Evolutionary conservation across 2,329 filamentous ascomycete species (phyloP).

Genomic region (Talaromyces atroroseus): DNA sequence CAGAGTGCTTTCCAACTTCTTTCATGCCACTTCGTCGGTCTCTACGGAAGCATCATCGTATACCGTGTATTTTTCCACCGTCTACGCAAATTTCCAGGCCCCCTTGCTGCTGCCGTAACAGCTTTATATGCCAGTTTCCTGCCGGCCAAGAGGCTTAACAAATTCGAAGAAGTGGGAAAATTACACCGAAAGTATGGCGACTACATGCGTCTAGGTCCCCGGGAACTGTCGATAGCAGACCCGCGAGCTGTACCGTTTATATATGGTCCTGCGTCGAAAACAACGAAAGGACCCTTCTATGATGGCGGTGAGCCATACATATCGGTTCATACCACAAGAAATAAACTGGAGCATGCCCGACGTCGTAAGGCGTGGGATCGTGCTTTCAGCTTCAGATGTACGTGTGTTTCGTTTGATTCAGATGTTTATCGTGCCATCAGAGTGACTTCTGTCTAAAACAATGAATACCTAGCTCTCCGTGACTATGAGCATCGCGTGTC

Average conservation of each 20-base stretch:
- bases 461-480: constrained; percentile 5
- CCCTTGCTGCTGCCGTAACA: constrained; percentile 18
- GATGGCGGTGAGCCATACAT: constrained; percentile 11
- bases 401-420: background rate
- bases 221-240: constrained; percentile 12
- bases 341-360: constrained; percentile 13
- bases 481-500: constrained; percentile 12
- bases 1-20: background rate
- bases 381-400: constrained; percentile 27
- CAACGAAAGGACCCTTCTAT: constrained; percentile 13
- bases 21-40: constrained; percentile 6
- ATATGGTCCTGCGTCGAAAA: constrained; percentile 9
- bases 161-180: constrained; percentile 19
- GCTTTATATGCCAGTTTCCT: constrained; percentile 18
- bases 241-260: constrained; percentile 7
- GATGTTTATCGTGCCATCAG: background rate
- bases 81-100: constrained; percentile 23
- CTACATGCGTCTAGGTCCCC: constrained; percentile 13
- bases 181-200: constrained; percentile 13
- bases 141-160: constrained; percentile 19
- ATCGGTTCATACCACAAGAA: constrained; percentile 12
- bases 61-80: constrained; percentile 26
- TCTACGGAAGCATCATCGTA: constrained; percentile 19
- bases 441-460: background rate
- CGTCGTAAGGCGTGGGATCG: constrained; percentile 18